Conservation (phyloP, 495 filamentous ascomycete genomes). For the Lepraria neglecta region DNA sequence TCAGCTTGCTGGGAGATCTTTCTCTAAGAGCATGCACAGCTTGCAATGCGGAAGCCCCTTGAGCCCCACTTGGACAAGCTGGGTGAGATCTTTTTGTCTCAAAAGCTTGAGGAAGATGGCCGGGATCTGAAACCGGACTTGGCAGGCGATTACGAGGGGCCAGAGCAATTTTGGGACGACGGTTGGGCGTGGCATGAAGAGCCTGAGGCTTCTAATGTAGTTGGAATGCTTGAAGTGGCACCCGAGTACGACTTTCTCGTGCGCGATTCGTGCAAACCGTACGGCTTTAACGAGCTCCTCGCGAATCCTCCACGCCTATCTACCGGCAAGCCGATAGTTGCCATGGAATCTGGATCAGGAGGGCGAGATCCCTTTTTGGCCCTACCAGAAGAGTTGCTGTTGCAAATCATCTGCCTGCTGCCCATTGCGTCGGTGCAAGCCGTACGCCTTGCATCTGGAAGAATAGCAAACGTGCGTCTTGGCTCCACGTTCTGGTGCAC, state of each 20-base stretch:
- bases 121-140: conserved; percentile 3
- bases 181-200: conserved; percentile 5
- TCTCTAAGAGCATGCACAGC: neutral
- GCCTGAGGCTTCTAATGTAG: neutral
- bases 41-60: neutral
- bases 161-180: conserved; percentile 11
- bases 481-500: neutral
- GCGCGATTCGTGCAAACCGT: neutral
- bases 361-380: neutral
- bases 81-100: neutral
- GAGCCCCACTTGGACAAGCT: conserved; percentile 5
- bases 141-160: conserved; percentile 7
- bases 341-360: neutral
- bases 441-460: neutral
- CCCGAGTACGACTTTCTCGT: neutral
- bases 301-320: neutral
- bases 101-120: neutral
- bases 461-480: neutral
- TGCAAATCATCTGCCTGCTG: neutral
- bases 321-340: neutral
- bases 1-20: conserved; percentile 8
- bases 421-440: neutral
- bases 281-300: neutral
- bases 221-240: neutral
- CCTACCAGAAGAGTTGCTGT: neutral